phyloP scores from a whole-genome alignment of 2,329 filamentous ascomycete species.

The Colletotrichum tofieldiae region DNA sequence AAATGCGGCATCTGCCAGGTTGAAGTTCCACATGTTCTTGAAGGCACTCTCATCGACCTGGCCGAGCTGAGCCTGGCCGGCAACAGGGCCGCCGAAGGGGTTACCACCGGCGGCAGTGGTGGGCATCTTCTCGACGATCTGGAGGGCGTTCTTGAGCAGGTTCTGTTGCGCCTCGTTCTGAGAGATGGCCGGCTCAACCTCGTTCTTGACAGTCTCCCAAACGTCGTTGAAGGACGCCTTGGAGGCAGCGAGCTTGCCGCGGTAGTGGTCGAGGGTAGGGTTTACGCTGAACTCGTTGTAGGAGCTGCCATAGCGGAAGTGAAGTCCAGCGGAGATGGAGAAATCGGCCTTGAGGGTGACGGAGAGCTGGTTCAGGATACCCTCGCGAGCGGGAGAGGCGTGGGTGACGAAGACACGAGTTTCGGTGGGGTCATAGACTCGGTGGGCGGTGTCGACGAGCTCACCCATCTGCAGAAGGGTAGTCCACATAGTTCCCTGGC shows the following conservation, averaged over 20 bases:
- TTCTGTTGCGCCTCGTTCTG: conserved; percentile 96
- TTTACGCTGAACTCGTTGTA: conserved; percentile 99
- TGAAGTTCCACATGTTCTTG: conserved; percentile 99
- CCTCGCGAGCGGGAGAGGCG: conserved; percentile 95
- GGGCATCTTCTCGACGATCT: conserved; percentile 98
- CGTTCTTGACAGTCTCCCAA: conserved; percentile 97
- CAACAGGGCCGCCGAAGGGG: conserved; percentile 90
- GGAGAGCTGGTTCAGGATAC: conserved; percentile 96
- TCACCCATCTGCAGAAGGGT: conserved; percentile 98
- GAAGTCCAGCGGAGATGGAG: conserved; percentile 95
- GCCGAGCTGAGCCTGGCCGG: conserved; percentile 80
- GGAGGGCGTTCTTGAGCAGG: conserved; percentile 89
- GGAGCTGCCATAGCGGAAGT: conserved; percentile 98
- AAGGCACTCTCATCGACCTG: conserved; percentile 98
- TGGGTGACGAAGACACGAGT: conserved; percentile 97
- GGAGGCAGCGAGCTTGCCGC: conserved; percentile 96
- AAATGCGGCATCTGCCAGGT: conserved; percentile 96
- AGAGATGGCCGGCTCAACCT: conserved; percentile 94
- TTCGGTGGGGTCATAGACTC: conserved; percentile 98
- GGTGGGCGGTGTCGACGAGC: conserved; percentile 96
- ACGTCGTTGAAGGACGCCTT: conserved; percentile 99
- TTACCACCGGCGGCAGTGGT: conserved; percentile 95
- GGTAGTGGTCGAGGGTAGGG: conserved; percentile 97
- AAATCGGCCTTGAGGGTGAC: conserved; percentile 98
- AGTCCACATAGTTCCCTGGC: conserved; percentile 99